Evolutionary conservation across 2,329 filamentous ascomycete species (phyloP).

Genomic region (Xenosphaeropsis pyriputrescens): DNA sequence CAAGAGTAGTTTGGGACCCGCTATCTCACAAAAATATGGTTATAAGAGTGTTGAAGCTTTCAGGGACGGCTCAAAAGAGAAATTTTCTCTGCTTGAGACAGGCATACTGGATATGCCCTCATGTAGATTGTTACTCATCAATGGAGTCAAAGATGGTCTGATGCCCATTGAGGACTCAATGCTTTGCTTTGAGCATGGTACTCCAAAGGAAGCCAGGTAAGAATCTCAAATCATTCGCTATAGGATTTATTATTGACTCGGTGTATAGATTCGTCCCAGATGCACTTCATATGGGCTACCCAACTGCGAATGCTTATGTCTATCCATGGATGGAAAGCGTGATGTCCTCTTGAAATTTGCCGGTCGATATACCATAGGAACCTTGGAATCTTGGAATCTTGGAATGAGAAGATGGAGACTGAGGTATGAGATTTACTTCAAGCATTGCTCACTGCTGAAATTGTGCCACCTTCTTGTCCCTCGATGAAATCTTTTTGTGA

Average conservation of each 20-base stretch:
- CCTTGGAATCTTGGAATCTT: no score
- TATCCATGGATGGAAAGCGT: constrained; percentile 49
- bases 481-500: no score
- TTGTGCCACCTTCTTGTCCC: no score
- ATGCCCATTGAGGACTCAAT: constrained; percentile 57
- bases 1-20: constrained; percentile 29
- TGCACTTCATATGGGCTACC: constrained; percentile 54
- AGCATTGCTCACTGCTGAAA: no score
- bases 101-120: constrained; percentile 40
- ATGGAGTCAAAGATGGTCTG: constrained; percentile 44
- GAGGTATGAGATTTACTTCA: no score
- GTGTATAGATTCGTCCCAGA: constrained; percentile 35
- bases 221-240: neutral
- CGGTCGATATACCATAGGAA: no score
- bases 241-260: neutral
- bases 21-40: constrained; percentile 47
- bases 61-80: constrained; percentile 35
- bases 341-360: constrained; percentile 3
- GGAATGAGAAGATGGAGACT: no score
- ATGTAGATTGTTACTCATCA: constrained; percentile 43
- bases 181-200: constrained; percentile 48
- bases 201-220: constrained; percentile 47
- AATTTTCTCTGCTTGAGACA: constrained; percentile 46
- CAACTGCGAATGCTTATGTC: constrained; percentile 37
- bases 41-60: constrained; percentile 41